Conservation (phyloP, 306 rosid species). For the Nissolia schottii region DNA sequence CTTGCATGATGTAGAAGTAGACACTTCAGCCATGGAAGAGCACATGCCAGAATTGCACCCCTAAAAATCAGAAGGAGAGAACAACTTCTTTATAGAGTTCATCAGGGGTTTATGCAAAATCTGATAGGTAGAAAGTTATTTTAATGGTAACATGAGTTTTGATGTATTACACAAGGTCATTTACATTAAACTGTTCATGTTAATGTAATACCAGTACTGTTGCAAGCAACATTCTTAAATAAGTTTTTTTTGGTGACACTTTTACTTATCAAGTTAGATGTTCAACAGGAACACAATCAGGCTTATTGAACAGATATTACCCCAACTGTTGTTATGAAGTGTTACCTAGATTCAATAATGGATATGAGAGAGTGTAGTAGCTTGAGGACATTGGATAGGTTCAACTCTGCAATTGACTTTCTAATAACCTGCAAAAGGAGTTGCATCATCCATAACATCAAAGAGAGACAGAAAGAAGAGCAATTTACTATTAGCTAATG, state of each 20-base stretch:
- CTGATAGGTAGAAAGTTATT: not conserved
- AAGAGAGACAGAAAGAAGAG: not conserved
- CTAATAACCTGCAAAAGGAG: slow-evolving; percentile 56
- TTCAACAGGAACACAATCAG: not conserved
- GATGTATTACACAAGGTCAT: not conserved
- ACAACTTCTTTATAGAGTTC: not conserved
- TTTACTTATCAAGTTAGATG: not conserved
- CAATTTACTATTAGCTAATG: not conserved
- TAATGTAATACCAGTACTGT: not conserved
- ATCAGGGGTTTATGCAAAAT: not conserved
- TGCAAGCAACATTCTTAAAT: not conserved
- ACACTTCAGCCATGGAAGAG: slow-evolving; percentile 71
- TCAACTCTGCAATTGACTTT: slow-evolving; percentile 63
- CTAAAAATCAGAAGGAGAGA: slow-evolving; percentile 15
- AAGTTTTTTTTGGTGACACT: not conserved
- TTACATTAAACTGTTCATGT: not conserved
- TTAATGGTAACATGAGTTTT: not conserved
- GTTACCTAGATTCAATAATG: slow-evolving; percentile 63
- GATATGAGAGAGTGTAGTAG: slow-evolving; percentile 65
- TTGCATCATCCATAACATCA: not conserved
- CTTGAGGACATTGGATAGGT: slow-evolving; percentile 58
- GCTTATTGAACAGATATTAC: not conserved
- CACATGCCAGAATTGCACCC: slow-evolving; percentile 78
- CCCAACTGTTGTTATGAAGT: not conserved
- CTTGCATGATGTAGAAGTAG: slow-evolving; percentile 75